A percentile compares a stretch with the other conserved stretches of the same genome.
phyloP scores from a whole-genome alignment of 2,329 filamentous ascomycete species.

The Colletotrichum orchidophilum region DNA sequence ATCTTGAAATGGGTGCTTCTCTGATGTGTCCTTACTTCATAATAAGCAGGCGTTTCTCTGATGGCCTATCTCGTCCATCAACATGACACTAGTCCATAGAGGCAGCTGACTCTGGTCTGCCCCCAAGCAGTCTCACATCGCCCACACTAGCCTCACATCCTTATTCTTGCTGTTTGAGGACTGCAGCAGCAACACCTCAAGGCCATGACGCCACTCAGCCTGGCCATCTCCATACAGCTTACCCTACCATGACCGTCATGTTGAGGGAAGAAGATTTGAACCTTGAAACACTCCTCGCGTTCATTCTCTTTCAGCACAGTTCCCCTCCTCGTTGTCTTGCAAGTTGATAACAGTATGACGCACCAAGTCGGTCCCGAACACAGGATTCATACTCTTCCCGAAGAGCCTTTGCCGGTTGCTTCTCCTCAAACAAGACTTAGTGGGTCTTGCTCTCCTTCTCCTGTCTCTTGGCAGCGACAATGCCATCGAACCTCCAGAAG shows the following conservation, averaged over 20 bases:
- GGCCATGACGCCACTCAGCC: background rate
- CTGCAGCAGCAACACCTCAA: too few relatives aligned
- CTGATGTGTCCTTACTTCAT: background rate
- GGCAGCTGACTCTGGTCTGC: background rate
- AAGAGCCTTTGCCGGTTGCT: background rate
- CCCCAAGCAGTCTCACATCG: too few relatives aligned
- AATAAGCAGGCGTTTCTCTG: background rate
- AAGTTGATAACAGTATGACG: background rate
- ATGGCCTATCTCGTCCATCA: background rate
- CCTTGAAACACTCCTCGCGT: background rate
- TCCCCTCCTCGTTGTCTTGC: background rate
- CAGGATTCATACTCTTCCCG: background rate
- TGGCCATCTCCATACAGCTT: background rate
- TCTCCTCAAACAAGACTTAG: slow-evolving; percentile 35
- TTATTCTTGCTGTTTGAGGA: too few relatives aligned
- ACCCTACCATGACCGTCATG: background rate
- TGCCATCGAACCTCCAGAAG: slow-evolving; percentile 61
- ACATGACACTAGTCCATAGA: background rate
- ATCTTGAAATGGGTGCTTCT: background rate
- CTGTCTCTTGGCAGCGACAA: slow-evolving; percentile 54
- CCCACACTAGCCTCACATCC: too few relatives aligned
- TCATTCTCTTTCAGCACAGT: background rate
- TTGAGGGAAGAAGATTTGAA: background rate
- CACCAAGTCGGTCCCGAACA: background rate
- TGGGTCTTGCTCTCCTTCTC: slow-evolving; percentile 53